Evolutionary conservation across 164 flowering plant species (phyloP), one percentile per base, ranked within the genome.

Genomic region (Amborella trichopoda): DNA sequence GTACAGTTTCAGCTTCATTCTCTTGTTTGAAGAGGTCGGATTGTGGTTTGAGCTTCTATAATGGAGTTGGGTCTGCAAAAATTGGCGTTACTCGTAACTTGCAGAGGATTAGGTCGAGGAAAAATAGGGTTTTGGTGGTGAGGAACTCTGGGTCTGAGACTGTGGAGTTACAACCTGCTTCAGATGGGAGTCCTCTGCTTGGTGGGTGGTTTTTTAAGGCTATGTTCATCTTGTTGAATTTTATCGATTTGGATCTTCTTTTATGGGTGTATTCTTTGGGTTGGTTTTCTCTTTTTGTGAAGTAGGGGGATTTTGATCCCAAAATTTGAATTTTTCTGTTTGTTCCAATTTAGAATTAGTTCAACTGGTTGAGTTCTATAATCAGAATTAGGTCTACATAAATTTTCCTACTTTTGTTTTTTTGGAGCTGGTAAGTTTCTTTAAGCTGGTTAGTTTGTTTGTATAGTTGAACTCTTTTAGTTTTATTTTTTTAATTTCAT

Each of bases 111-210:
- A 78, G 51, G 49, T 64, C 67, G 44, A 62, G 49, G 13, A 63
- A 74, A 54, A 56, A 38, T 20, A 71, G 59, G 67, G 49, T 68
- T 9, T 64, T 60, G 6, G 65, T 77, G 17, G 55, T 81, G 8
- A 66, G 72, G 58, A 83, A 69, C 56, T 77, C 83, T 2, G 68
- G 85, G 47, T 61, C 68, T 1, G 95, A 85, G 44, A 78, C 67
- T 20, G 79, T 69, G 27, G 81, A 85, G 49, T 72, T 90, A 54
- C 71, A 76, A 54, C 79, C 78, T 52, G 81, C 85, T 36, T 81
- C 95, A 4, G 93, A 75, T 34, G 98, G 94, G 36, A 86, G 89
- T 59, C 83, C 81, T 41, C 74, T 90, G 20, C 64, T 90, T 64
- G 95, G 95, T 86, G 73, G 33, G 52, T 26, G 6, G 22, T 44